Conservation (phyloP, 2,329 filamentous ascomycete species). For the Colletotrichum lupini region DNA sequence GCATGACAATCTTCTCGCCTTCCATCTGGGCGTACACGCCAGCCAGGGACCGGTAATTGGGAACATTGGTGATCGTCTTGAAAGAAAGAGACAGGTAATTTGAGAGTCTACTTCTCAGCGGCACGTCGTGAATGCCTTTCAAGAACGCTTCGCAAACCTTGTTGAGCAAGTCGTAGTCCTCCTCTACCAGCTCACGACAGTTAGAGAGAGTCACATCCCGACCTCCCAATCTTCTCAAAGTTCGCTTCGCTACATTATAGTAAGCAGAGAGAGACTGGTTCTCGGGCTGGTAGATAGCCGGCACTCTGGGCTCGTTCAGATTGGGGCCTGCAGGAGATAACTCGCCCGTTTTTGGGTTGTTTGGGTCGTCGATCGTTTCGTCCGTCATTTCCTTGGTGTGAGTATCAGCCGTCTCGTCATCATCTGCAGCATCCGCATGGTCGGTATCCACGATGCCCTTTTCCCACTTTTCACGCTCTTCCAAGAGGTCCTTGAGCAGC, state of each 20-base stretch:
- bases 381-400: conserved; percentile 10
- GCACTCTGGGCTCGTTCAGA: not conserved
- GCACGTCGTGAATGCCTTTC: conserved; percentile 60
- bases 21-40: conserved; percentile 66
- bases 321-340: not conserved
- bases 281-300: conserved; percentile 53
- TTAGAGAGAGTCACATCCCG: conserved; percentile 63
- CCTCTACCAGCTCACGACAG: conserved; percentile 50
- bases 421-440: conserved; percentile 47
- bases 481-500: conserved; percentile 69
- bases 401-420: conserved; percentile 34
- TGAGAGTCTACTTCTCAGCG: conserved; percentile 57
- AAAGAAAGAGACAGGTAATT: conserved; percentile 60
- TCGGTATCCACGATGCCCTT: conserved; percentile 57
- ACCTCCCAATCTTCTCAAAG: conserved; percentile 59
- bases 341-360: not conserved
- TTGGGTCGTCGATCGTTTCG: conserved; percentile 9
- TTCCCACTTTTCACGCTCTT: conserved; percentile 80
- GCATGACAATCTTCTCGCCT: conserved; percentile 63
- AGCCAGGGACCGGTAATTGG: conserved; percentile 59
- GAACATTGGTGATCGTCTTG: conserved; percentile 38
- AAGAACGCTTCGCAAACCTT: conserved; percentile 65
- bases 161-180: conserved; percentile 62
- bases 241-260: conserved; percentile 59
- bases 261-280: conserved; percentile 58